Percentiles rank a stretch among this genome's conserved stretches.
These are phyloP conservation scores for Cercospora canescens DNA, from an alignment of 2,329 filamentous ascomycete species.

Conservation along the genomic window DNA sequence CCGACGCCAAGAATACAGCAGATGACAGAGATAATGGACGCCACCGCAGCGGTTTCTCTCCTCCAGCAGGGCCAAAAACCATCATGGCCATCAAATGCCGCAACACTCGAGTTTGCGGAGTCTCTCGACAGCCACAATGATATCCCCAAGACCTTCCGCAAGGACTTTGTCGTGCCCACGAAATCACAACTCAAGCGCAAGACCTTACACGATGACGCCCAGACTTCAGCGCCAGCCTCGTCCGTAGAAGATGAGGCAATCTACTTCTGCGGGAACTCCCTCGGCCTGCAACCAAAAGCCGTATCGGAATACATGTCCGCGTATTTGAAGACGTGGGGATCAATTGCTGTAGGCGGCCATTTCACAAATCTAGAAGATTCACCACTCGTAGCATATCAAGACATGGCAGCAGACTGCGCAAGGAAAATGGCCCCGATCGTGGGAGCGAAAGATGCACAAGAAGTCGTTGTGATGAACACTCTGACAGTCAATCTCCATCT, in stretches of 20 bases:
- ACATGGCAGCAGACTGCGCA: constrained; percentile 74
- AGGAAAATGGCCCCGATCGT: constrained; percentile 70
- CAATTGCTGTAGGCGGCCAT: constrained; percentile 79
- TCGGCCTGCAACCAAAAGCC: constrained; percentile 77
- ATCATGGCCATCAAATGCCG: constrained; percentile 27
- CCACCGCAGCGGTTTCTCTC: constrained; percentile 23
- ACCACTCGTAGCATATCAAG: constrained; percentile 69
- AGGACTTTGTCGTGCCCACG: constrained; percentile 74
- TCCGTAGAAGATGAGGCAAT: constrained; percentile 52
- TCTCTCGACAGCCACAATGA: constrained; percentile 27
- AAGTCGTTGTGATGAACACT: constrained; percentile 86
- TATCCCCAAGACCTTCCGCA: constrained; percentile 23
- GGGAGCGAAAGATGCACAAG: constrained; percentile 63
- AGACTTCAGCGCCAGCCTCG: constrained; percentile 21
- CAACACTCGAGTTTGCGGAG: constrained; percentile 29
- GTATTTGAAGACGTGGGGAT: constrained; percentile 81
- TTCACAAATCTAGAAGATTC: constrained; percentile 59
- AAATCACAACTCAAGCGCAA: constrained; percentile 68
- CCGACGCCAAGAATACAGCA: not conserved
- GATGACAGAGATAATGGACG: constrained; percentile 26
- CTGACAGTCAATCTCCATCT: constrained; percentile 79
- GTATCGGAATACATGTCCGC: constrained; percentile 65
- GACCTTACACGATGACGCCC: constrained; percentile 44
- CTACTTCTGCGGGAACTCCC: constrained; percentile 87
- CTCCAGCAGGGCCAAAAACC: constrained; percentile 29